Base-by-base conservation (phyloP, 2,329 filamentous ascomycete species). In the Blumeria graminis region DNA sequence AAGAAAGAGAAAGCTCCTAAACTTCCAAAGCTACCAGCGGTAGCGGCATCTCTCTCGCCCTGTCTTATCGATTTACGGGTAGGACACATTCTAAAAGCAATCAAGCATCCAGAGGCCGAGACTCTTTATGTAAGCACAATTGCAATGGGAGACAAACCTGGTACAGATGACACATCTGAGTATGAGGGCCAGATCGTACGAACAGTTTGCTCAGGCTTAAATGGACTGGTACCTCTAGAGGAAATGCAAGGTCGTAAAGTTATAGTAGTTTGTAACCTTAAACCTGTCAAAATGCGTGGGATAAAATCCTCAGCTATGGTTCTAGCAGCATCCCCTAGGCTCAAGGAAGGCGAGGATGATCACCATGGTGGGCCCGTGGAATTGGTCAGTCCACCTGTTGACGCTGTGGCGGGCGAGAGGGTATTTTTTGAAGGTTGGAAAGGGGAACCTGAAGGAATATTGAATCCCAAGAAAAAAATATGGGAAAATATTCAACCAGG, bases 391-490 rank as follows among this genome's bases (percentile, higher is more conserved):
- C 89, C 90, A 0, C 92, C 92, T 1, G 77, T 75, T 16, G 86
- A 78, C 43, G 76, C 86, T 46, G 79, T 82, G 66, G 86, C 89
- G 6, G 92, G 92, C 58, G 87, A 94, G 67, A 76, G 86, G 13
- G 85, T 96, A 55, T 89, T 76, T 75, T 98, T 98, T 67, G 86
- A 96, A 68, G 92, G 92, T 52, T 98, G 86, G 82, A 76, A 86
- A 69, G 89, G 87, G 58, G 85, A 94, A 74, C 88, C 92, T 0
- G 92, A 98, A 76, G 83, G 82, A 60, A 80, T 90, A 55, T 76
- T 98, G 57, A 98, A 96, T 76, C 92, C 92, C 58, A 98, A 98
- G 82, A 98, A 96, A 81, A 96, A 96, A 81, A 74, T 96, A 59
- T 96, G 90, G 89, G 92, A 98, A 76, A 86, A 77, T 9, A 86